phyloP scores from a whole-genome alignment of 805 yeast genomes.

The Scheffersomyces lignosus region DNA sequence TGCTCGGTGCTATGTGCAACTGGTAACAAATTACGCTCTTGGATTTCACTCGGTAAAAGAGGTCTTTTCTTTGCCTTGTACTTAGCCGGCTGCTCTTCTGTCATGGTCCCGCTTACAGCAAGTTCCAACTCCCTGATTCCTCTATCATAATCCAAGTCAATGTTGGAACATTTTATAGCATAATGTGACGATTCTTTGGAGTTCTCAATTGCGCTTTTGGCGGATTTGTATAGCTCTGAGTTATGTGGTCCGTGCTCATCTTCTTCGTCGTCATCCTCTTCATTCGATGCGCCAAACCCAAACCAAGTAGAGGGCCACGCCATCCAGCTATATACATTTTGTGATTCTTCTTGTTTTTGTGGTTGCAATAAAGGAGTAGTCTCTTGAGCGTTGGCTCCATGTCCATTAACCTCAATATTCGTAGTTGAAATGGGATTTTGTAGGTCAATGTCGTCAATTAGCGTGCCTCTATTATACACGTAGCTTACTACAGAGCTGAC shows the following conservation, averaged over 20 bases:
- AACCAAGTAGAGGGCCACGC: conserved; percentile 19
- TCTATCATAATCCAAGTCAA: conserved; percentile 1
- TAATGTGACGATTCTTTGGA: conserved; percentile 33
- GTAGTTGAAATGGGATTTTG: conserved; percentile 2
- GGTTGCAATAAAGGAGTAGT: neutral
- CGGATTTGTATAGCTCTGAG: conserved; percentile 28
- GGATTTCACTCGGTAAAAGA: conserved; percentile 33
- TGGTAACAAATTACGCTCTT: conserved; percentile 24
- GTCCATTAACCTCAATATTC: neutral
- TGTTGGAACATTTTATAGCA: conserved; percentile 24
- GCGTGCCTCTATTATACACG: conserved; percentile 7
- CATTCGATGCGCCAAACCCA: conserved; percentile 20
- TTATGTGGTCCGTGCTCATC: conserved; percentile 18
- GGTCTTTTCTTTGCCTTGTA: conserved; percentile 33
- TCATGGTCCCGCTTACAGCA: conserved; percentile 34
- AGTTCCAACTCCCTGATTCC: conserved; percentile 18
- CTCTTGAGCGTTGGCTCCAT: neutral
- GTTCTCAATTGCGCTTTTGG: conserved; percentile 33
- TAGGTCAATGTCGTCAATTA: neutral
- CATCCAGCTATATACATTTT: neutral
- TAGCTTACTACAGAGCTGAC: conserved; percentile 13
- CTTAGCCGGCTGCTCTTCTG: conserved; percentile 34
- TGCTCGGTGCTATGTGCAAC: neutral
- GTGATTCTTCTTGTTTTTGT: conserved; percentile 1
- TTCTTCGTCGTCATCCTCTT: conserved; percentile 11